Evolutionary conservation across 2,329 filamentous ascomycete species (phyloP).

Genomic region (Sclerotinia subarctica): DNA sequence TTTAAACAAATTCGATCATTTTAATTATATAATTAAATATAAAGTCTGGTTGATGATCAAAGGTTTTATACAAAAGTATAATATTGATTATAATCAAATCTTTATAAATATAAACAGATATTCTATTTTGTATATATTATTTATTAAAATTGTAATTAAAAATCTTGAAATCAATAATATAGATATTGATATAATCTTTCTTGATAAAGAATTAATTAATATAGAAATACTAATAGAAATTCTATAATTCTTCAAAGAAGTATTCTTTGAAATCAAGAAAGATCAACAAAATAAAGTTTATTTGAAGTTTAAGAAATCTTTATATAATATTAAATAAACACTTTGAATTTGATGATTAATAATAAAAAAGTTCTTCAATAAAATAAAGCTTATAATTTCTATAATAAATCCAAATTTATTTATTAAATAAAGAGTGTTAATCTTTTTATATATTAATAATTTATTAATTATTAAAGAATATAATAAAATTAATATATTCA

Average conservation of each 20-base stretch:
- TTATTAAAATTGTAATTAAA: background rate
- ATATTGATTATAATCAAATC: background rate
- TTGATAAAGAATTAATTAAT: background rate
- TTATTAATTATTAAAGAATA: background rate
- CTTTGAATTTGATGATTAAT: background rate
- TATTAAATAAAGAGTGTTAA: background rate
- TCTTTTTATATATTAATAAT: background rate
- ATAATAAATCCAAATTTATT: background rate
- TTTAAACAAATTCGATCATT: too few relatives aligned
- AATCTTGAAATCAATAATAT: background rate
- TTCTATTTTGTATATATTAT: background rate
- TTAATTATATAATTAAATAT: too few relatives aligned
- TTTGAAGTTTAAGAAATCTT: background rate
- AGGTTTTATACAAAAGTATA: too few relatives aligned
- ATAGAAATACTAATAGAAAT: background rate
- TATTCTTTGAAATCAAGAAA: background rate
- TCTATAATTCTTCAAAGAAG: background rate
- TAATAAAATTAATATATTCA: background rate
- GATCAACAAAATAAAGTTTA: background rate
- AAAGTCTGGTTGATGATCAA: too few relatives aligned
- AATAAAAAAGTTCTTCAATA: background rate
- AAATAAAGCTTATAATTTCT: background rate
- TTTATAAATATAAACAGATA: background rate
- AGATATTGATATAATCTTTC: background rate
- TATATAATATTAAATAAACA: background rate